Conservation (phyloP, 495 filamentous ascomycete species). For the Hypoxylon rickii region DNA sequence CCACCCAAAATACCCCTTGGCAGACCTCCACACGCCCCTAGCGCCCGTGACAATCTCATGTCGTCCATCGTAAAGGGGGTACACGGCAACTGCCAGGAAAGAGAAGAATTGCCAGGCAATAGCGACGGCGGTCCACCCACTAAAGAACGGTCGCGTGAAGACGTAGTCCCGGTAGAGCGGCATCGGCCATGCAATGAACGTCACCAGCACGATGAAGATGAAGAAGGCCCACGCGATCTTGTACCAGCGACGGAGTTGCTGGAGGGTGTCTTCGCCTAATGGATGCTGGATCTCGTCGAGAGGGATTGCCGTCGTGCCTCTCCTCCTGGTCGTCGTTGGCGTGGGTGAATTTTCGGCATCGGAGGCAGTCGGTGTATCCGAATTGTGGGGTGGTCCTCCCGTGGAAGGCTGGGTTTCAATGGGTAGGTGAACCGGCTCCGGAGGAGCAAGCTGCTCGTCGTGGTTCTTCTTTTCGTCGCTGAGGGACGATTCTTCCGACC, state of each 20-base stretch:
- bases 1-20: neutral
- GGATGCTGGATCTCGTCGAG: slow-evolving; percentile 30
- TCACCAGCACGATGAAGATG: slow-evolving; percentile 65
- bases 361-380: neutral
- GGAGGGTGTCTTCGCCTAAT: slow-evolving; percentile 55
- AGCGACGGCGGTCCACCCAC: slow-evolving; percentile 71
- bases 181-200: slow-evolving; percentile 83
- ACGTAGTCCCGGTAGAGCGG: slow-evolving; percentile 82
- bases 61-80: slow-evolving; percentile 40
- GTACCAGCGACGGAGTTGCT: slow-evolving; percentile 65
- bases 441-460: neutral
- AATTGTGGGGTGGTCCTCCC: neutral
- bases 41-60: slow-evolving; percentile 37
- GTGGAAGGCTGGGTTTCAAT: slow-evolving; percentile 2
- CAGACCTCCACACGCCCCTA: slow-evolving; percentile 33
- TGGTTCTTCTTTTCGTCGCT: slow-evolving; percentile 20
- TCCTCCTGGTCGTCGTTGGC: neutral
- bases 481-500: slow-evolving; percentile 27
- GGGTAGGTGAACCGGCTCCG: slow-evolving; percentile 7
- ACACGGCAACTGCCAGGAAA: slow-evolving; percentile 11
- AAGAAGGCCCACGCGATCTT: slow-evolving; percentile 73
- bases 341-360: neutral
- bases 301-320: neutral
- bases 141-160: slow-evolving; percentile 81
- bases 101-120: slow-evolving; percentile 21